Evolutionary conservation across 176 grass and related monocot species (phyloP).

Genomic region (Hordeum marinum): DNA sequence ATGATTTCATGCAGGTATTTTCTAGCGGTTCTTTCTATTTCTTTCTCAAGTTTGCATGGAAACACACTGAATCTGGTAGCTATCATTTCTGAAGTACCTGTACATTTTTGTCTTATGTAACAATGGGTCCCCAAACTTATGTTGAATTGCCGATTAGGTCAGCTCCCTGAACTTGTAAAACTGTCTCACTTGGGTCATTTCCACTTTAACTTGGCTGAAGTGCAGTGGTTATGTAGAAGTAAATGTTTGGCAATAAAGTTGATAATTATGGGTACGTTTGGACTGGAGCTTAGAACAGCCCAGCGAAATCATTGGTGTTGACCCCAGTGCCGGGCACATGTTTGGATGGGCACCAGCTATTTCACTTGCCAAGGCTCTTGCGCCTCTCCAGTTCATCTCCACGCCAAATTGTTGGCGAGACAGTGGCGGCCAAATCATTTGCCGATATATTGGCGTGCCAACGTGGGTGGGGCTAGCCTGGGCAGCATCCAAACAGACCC

Average conservation of each 20-base stretch:
- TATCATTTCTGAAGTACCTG: slow-evolving; percentile 5
- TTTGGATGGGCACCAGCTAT: too few relatives aligned
- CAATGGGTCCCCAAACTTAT: neutral
- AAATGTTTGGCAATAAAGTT: neutral
- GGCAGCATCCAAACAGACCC: too few relatives aligned
- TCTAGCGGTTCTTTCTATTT: slow-evolving; percentile 1
- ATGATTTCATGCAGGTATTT: slow-evolving; percentile 98
- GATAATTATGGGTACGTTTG: neutral
- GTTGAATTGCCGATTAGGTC: neutral
- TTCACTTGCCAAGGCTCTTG: too few relatives aligned
- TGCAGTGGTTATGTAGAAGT: neutral
- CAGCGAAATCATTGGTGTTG: too few relatives aligned
- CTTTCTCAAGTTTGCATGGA: neutral
- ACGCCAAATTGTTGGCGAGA: too few relatives aligned
- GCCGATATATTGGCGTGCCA: too few relatives aligned
- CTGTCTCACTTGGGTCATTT: neutral
- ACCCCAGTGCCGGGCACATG: too few relatives aligned
- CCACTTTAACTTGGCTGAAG: neutral
- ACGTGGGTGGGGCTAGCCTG: too few relatives aligned
- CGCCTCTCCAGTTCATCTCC: too few relatives aligned
- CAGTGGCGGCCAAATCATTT: too few relatives aligned
- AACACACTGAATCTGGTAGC: neutral
- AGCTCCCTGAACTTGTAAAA: neutral
- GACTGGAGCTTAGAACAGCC: too few relatives aligned
- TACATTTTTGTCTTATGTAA: neutral